Conservation (phyloP, 108 stramenopile genomes). For the Nitzschia inconspicua region DNA sequence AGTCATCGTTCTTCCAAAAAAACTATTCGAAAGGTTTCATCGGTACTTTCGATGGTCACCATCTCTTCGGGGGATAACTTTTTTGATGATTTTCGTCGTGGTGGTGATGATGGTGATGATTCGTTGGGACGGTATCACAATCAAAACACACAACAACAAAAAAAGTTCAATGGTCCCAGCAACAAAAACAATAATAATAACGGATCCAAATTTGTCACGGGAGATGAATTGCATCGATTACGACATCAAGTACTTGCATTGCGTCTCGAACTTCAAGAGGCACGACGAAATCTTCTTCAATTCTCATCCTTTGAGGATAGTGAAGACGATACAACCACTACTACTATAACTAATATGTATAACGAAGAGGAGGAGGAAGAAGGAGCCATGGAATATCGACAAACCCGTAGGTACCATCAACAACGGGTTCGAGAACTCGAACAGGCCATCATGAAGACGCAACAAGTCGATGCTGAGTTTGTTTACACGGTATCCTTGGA, state of each 20-base stretch:
- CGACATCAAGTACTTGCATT: conserved; percentile 45
- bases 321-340: too few species aligned
- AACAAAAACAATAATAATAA: not conserved
- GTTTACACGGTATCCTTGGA: conserved; percentile 51
- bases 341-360: too few species aligned
- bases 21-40: too few species aligned
- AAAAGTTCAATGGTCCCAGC: not conserved
- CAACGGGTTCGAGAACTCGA: conserved; percentile 41
- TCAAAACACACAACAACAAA: not conserved
- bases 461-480: conserved; percentile 69
- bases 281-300: conserved; percentile 23
- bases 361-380: not conserved
- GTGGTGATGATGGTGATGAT: not conserved
- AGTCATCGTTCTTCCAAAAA: too few species aligned
- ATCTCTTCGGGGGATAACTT: conserved; percentile 1
- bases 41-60: not conserved
- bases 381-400: conserved; percentile 2
- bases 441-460: conserved; percentile 33
- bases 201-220: conserved; percentile 31
- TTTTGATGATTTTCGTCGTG: conserved; percentile 7
- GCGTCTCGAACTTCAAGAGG: conserved; percentile 31
- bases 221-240: conserved; percentile 53
- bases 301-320: too few species aligned
- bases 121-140: not conserved
- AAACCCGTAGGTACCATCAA: not conserved